Conservation (phyloP, 2,329 filamentous ascomycete genomes). For the Aureobasidium sp. region DNA sequence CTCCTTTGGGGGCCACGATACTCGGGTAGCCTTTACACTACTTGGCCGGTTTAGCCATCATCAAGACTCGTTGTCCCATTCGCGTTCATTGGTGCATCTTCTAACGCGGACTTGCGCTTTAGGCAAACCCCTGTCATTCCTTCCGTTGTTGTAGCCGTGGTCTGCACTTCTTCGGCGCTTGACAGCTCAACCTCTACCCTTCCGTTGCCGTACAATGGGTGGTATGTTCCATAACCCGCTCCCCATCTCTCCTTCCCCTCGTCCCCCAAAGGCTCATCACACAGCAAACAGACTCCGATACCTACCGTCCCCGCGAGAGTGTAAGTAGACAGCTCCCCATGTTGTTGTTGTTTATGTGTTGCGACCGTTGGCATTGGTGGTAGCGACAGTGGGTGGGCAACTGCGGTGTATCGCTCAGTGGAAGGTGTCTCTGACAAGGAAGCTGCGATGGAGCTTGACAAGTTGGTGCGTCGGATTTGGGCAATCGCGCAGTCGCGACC, state of each 20-base stretch:
- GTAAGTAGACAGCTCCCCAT: constrained; percentile 18
- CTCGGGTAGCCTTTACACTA: constrained; percentile 12
- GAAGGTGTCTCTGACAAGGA: not conserved
- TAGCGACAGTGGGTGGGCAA: not conserved
- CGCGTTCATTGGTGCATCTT: constrained; percentile 13
- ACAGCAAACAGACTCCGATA: constrained; percentile 19
- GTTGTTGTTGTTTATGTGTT: not conserved
- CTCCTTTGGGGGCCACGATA: not conserved
- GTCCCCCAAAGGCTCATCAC: constrained; percentile 10
- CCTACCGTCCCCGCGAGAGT: constrained; percentile 23
- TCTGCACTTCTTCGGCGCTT: constrained; percentile 12
- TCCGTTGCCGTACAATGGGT: constrained; percentile 13
- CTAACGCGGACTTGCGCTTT: constrained; percentile 11
- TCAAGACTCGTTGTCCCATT: constrained; percentile 5
- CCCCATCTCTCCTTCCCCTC: constrained; percentile 13
- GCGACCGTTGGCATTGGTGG: constrained; percentile 3
- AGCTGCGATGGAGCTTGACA: constrained; percentile 8
- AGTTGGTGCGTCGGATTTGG: not conserved
- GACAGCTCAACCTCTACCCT: constrained; percentile 12
- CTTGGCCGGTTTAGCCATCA: constrained; percentile 12
- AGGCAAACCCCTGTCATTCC: constrained; percentile 15
- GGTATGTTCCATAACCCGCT: constrained; percentile 12
- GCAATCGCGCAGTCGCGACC: not conserved
- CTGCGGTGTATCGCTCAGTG: not conserved
- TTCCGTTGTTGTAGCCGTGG: constrained; percentile 12